Base-by-base conservation (phyloP, 2,329 filamentous ascomycete species). In the Trichoderma endophyticum region DNA sequence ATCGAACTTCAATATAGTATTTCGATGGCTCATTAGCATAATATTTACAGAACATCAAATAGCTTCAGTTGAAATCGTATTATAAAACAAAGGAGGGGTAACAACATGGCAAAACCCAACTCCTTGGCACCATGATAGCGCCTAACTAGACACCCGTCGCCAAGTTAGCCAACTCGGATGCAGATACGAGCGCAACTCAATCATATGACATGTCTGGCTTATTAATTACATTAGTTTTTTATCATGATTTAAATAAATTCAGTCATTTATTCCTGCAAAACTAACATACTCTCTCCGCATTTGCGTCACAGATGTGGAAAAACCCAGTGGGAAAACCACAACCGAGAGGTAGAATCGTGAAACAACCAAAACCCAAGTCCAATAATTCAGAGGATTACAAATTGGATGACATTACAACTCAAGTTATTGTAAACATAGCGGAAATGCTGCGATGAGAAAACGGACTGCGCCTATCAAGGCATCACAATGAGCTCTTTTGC, bases 241-340 rank as follows among this genome's bases (percentile, higher is more conserved):
- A 39, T n/a, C 6, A 11, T 18, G 3, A 57, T 9, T 3, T 2
- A 21, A 11, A 43, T 1, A 2, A 48, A 43, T 6, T 0, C 1
- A 7, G n/a, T 62, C 28, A 21, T 60, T 21, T 28, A 63, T 63
- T 48, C 24, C 8, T 26, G 24, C 5, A 15, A 11, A 28, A 28
- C 15, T 28, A 12, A 11, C 18, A 39, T 28, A 15, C 14, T 21
- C 54, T 51, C 48, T 66, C 65, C 54, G 54, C 26, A 48, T 68
- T 68, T 11, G n/a, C 65, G 54, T 43, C 48, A 60, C 39, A 21
- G 54, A n/a, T 32, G 9, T 59, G 65, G 65, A 6, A 68, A 68
- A 68, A 60, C 65, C 65, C 65, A 9, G 34, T 59, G 54, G 54
- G 65, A 68, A 68, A 68, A 68, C 65, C 65, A 59, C 12, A 43